A percentile compares a stretch with the other conserved stretches of the same genome.
Conservation (phyloP, 2,329 filamentous ascomycete genomes). For the Epichloe elymi region DNA sequence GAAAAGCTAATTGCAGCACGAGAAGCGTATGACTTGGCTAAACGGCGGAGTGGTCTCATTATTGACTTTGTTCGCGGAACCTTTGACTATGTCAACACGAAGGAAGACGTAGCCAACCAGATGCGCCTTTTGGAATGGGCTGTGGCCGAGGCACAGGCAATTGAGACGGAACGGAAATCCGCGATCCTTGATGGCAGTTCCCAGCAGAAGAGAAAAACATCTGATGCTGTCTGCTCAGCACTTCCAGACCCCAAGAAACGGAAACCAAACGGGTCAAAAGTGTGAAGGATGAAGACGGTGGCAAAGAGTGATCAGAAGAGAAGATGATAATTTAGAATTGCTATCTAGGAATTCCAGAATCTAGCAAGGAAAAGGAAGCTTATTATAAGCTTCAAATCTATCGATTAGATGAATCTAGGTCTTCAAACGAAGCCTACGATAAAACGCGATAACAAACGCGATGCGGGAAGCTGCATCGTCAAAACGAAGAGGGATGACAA, state of each 20-base stretch:
- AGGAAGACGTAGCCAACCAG: constrained; percentile 8
- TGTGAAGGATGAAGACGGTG: not conserved
- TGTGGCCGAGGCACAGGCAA: constrained; percentile 13
- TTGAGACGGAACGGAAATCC: not conserved
- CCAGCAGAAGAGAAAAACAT: not conserved
- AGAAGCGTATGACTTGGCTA: not conserved
- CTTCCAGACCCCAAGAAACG: constrained; percentile 1
- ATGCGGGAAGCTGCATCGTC: too few species aligned
- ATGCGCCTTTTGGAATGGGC: constrained; percentile 14
- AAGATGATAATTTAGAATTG: too few species aligned
- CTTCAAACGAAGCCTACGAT: too few species aligned
- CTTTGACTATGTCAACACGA: constrained; percentile 5
- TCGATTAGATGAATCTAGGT: too few species aligned
- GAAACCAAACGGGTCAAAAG: not conserved
- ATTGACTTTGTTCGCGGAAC: constrained; percentile 4
- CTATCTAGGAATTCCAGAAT: too few species aligned
- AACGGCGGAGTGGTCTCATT: not conserved
- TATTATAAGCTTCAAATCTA: too few species aligned
- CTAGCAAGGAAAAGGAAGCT: too few species aligned
- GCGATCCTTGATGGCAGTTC: not conserved
- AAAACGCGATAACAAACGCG: too few species aligned
- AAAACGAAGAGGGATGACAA: too few species aligned
- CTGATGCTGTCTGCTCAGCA: not conserved
- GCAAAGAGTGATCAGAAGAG: too few species aligned
- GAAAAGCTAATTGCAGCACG: not conserved